Evolutionary conservation across 2,329 filamentous ascomycete species (phyloP).

Genomic region (Chaetomium sp.): DNA sequence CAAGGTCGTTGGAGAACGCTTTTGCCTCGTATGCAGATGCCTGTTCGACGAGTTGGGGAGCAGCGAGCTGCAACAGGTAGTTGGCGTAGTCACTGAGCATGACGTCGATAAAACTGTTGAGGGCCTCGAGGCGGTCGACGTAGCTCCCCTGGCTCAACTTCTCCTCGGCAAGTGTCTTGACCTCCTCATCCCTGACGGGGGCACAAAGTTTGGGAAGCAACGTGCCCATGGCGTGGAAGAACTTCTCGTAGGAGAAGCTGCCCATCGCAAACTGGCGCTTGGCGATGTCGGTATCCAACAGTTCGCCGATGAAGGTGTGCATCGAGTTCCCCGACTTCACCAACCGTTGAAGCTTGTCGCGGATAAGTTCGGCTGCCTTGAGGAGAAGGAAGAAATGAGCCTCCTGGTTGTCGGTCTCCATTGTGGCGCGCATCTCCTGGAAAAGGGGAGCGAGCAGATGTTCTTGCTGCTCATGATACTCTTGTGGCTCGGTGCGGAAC

Average conservation of each 20-base stretch:
- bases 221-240: constrained; percentile 69
- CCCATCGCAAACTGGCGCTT: constrained; percentile 62
- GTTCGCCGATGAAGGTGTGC: constrained; percentile 67
- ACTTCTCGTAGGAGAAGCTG: constrained; percentile 73
- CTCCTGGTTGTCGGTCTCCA: constrained; percentile 59
- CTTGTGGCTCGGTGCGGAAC: constrained; percentile 61
- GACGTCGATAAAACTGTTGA: constrained; percentile 69
- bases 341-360: constrained; percentile 64
- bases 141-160: constrained; percentile 55
- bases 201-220: constrained; percentile 75
- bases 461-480: constrained; percentile 52
- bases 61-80: constrained; percentile 66
- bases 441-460: constrained; percentile 45
- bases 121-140: constrained; percentile 67
- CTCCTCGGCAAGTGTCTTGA: constrained; percentile 60
- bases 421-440: constrained; percentile 54
- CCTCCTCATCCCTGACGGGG: constrained; percentile 70
- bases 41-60: constrained; percentile 64
- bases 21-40: constrained; percentile 69
- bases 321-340: constrained; percentile 65
- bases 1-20: constrained; percentile 60
- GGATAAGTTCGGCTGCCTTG: constrained; percentile 63
- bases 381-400: constrained; percentile 62
- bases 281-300: constrained; percentile 66
- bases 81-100: constrained; percentile 79